phyloP scores from a whole-genome alignment of 2,329 filamentous ascomycete genomes.

The Westerdykella aurantiaca region DNA sequence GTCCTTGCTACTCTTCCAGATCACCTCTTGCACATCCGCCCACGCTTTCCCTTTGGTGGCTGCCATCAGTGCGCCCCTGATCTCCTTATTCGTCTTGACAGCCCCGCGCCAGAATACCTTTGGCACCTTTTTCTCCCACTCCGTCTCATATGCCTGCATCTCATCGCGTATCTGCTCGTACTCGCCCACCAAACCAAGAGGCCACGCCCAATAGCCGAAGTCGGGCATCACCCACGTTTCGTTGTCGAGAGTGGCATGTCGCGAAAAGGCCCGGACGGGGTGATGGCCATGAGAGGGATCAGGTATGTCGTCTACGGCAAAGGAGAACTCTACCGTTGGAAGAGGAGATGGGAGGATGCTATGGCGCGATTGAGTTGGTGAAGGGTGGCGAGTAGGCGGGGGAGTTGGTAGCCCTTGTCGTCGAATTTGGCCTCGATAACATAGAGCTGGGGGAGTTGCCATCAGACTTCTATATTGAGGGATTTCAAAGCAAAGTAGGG shows the following conservation, averaged over 20 bases:
- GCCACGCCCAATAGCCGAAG: conserved; percentile 22
- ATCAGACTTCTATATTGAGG: no score
- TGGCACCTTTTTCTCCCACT: conserved; percentile 13
- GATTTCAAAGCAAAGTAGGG: no score
- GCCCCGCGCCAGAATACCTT: conserved; percentile 30
- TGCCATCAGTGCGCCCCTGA: conserved; percentile 9
- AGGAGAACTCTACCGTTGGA: conserved; percentile 49
- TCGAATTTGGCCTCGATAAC: conserved; percentile 23
- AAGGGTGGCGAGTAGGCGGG: conserved; percentile 42
- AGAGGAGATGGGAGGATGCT: conserved; percentile 45
- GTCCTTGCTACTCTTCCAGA: conserved; percentile 10
- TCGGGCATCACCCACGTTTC: conserved; percentile 20
- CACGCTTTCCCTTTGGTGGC: conserved; percentile 10
- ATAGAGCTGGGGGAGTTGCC: conserved; percentile 21
- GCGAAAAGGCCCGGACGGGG: conserved; percentile 13
- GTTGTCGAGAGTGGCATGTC: conserved; percentile 7
- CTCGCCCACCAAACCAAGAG: conserved; percentile 11
- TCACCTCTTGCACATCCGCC: conserved; percentile 14
- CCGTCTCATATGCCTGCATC: conserved; percentile 6
- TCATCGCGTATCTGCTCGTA: conserved; percentile 12
- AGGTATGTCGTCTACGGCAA: conserved; percentile 40
- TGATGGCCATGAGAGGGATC: conserved; percentile 9
- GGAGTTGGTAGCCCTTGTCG: conserved; percentile 13
- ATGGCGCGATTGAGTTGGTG: conserved; percentile 52
- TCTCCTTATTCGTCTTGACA: conserved; percentile 18